These are phyloP conservation scores for Canavalia ensiformis DNA, from an alignment of 306 rosid species.

Conservation along the genomic window DNA sequence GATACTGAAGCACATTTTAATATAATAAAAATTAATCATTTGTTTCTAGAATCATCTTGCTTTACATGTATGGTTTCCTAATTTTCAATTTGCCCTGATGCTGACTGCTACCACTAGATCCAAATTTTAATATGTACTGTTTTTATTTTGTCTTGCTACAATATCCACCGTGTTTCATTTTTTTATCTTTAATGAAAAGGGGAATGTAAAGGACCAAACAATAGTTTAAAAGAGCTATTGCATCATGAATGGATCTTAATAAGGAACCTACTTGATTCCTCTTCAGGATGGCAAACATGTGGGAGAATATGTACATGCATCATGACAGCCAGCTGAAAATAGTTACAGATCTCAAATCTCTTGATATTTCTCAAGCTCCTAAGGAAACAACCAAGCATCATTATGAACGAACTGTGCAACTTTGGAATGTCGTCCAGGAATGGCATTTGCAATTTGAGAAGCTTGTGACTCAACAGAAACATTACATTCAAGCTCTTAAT, in stretches of 20 bases:
- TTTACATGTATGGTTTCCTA: conserved; percentile 2
- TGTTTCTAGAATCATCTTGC: neutral
- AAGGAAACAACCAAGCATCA: conserved; percentile 82
- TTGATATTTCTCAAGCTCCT: conserved; percentile 66
- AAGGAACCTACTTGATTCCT: conserved; percentile 39
- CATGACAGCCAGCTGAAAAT: conserved; percentile 69
- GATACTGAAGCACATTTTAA: neutral
- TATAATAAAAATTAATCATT: neutral
- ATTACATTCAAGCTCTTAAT: conserved; percentile 74
- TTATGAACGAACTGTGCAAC: conserved; percentile 75
- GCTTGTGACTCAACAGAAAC: conserved; percentile 81
- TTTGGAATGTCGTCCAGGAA: conserved; percentile 62
- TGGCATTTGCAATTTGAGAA: conserved; percentile 77
- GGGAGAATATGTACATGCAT: conserved; percentile 70
- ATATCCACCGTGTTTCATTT: neutral
- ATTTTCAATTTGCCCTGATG: conserved; percentile 28
- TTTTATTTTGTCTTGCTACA: conserved; percentile 15
- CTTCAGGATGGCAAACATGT: conserved; percentile 82
- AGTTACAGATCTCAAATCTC: conserved; percentile 68
- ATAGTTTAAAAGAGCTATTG: conserved; percentile 6
- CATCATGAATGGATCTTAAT: conserved; percentile 9
- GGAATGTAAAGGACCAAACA: neutral
- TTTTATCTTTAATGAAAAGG: neutral
- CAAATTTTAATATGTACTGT: neutral
- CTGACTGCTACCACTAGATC: conserved; percentile 2